Base-by-base conservation (phyloP, 2,329 filamentous ascomycete species). In the Nemania sp. region DNA sequence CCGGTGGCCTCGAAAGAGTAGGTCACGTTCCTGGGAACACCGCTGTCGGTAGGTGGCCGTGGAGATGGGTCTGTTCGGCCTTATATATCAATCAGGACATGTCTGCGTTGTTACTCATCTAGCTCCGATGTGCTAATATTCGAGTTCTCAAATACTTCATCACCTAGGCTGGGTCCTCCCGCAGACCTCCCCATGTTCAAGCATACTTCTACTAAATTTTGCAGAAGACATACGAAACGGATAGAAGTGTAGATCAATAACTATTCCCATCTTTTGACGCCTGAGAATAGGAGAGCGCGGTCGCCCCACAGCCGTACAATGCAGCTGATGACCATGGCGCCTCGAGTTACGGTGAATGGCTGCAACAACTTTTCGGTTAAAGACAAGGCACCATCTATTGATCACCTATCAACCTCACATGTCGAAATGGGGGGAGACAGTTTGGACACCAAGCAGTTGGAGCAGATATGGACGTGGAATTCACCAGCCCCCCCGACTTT, bases 401-500 rank as follows among this genome's bases (percentile, higher is more conserved):
- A 54, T 15, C 56, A 62, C 34, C 42, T 62, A 26, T 64, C 65
- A 24, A 68, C 64, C 7, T 66, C 67, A 11, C 66, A 66, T 7
- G 68, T 66, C 6, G 66, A 68, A 41, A 17, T 65, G 12, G 65
- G 65, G 31, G 63, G 61, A 46, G 65, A 67, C 12, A 56, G 56
- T n/a, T 57, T 69, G 37, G 63, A 66, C 5, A 30, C 61, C 24
- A 66, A 70, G 20, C 74, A 80, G 54, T 62, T 78, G 15, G 67
- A 73, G 12, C 74, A 75, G 54, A 64, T 81, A 43, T 78, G 76
- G 75, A 56, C 59, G 17, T 79, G 77, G 77, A 79, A 79, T 60
- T 66, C 70, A 15, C 63, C 65, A 1, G 62, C 79, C 2, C 74
- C 76, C 1, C 67, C 72, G 0, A 69, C 70, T 2, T 63, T 79